These are phyloP conservation scores for Purpureocillium takamizusanense DNA, from an alignment of 2,329 filamentous ascomycete genomes.

Conservation along the genomic window DNA sequence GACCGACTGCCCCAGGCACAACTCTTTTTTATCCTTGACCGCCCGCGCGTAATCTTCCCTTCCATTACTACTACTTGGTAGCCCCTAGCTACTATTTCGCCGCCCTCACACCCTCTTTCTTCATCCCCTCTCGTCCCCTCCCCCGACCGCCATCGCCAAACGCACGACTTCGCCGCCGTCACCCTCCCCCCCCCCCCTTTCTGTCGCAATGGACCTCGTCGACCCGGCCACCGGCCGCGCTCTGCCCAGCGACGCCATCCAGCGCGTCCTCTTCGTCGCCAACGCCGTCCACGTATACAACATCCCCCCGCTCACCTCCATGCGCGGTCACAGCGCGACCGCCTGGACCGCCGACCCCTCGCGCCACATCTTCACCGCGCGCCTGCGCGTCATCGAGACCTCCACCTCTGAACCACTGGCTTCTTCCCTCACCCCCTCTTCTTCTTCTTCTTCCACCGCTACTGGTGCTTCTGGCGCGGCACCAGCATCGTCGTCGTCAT, in stretches of 20 bases:
- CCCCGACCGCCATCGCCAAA: too few relatives aligned
- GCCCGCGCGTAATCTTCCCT: too few relatives aligned
- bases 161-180: background rate
- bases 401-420: conserved; percentile 33
- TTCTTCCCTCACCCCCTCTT: conserved; percentile 13
- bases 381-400: conserved; percentile 71
- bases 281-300: conserved; percentile 75
- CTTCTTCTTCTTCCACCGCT: background rate
- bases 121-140: too few relatives aligned
- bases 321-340: conserved; percentile 69
- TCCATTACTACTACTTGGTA: too few relatives aligned
- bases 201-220: conserved; percentile 50
- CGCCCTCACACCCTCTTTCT: too few relatives aligned
- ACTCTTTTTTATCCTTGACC: too few relatives aligned
- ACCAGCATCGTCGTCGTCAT: too few relatives aligned
- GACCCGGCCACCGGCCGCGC: conserved; percentile 64
- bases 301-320: conserved; percentile 70
- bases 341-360: conserved; percentile 65
- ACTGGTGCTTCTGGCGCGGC: too few relatives aligned
- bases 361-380: conserved; percentile 77
- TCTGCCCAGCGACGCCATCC: conserved; percentile 68
- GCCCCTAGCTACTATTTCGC: too few relatives aligned
- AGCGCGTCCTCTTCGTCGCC: conserved; percentile 73
- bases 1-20: too few relatives aligned
- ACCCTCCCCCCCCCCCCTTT: too few relatives aligned